Base-by-base conservation (phyloP, 805 yeast genomes). In the Kregervanrija delftensis region DNA sequence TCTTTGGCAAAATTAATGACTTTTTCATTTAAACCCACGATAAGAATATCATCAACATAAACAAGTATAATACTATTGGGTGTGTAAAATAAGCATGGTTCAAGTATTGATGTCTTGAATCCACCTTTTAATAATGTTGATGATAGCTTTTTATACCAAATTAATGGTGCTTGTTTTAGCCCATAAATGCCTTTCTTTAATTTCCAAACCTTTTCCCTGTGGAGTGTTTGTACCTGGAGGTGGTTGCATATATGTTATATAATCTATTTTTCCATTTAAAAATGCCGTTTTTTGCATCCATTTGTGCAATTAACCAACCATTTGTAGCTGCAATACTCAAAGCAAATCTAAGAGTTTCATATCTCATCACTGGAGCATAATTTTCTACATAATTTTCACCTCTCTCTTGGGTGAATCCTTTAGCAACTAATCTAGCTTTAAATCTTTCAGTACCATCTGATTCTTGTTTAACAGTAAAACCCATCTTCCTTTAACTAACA, bases 221-320 rank as follows among this genome's bases (percentile, higher is more conserved):
- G 22, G n/a, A 3, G 14, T 17, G 14, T 13, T 14, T 11, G 30
- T 22, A 2, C 43, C 41, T 13, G 11, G 9, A 6, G 49, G 45
- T 22, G 47, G 51, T 13, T 35, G 5, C 5, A 45, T 28, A 16
- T 42, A 48, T 5, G 41, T 34, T 11, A 39, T 28, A 32, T 39
- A 35, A 30, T 48, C 46, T n/a, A 49, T 37, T 10, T 39, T 33
- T 4, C 48, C 48, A 28, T 44, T 42, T 4, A 44, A 30, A n/a
- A n/a, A n/a, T n/a, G n/a, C n/a, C n/a, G n/a, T n/a, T n/a, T n/a
- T n/a, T n/a, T n/a, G n/a, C n/a, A n/a, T n/a, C n/a, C n/a, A n/a
- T n/a, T n/a, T n/a, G n/a, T n/a, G n/a, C n/a, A n/a, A n/a, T n/a
- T n/a, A n/a, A n/a, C n/a, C n/a, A n/a, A n/a, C n/a, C n/a, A n/a